phyloP scores from a whole-genome alignment of 2,329 filamentous ascomycete species.

The Apiospora rasikravindrae region DNA sequence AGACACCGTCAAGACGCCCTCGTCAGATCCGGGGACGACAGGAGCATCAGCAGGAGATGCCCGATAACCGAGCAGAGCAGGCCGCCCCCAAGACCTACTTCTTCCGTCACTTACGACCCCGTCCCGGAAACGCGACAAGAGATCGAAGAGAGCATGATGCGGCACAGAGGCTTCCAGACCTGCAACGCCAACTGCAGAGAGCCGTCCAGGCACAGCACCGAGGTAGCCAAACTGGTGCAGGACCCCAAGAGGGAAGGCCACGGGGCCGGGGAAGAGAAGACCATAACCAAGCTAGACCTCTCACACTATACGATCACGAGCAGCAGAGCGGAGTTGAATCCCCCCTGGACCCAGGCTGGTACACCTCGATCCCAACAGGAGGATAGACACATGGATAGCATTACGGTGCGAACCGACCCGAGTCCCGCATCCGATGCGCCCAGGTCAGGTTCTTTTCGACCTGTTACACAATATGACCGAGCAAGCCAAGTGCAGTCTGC shows the following conservation, averaged over 20 bases:
- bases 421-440: neutral
- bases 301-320: neutral
- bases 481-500: neutral
- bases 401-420: neutral
- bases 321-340: neutral
- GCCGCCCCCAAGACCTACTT: neutral
- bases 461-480: neutral
- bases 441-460: neutral
- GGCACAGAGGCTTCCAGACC: neutral
- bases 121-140: neutral
- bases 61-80: neutral
- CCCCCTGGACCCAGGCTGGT: neutral
- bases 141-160: neutral
- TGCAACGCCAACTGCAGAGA: neutral
- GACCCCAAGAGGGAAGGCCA: neutral
- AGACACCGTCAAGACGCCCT: neutral
- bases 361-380: neutral
- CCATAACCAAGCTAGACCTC: neutral
- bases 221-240: neutral
- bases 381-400: neutral
- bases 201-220: neutral
- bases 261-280: neutral
- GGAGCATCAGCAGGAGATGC: no score
- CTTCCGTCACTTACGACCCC: neutral
- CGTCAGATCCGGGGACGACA: neutral